Percentiles rank a stretch among this genome's conserved stretches.
phyloP scores from a whole-genome alignment of 1,284 basidiomycete genomes.

The Hymenochaete sp. region DNA sequence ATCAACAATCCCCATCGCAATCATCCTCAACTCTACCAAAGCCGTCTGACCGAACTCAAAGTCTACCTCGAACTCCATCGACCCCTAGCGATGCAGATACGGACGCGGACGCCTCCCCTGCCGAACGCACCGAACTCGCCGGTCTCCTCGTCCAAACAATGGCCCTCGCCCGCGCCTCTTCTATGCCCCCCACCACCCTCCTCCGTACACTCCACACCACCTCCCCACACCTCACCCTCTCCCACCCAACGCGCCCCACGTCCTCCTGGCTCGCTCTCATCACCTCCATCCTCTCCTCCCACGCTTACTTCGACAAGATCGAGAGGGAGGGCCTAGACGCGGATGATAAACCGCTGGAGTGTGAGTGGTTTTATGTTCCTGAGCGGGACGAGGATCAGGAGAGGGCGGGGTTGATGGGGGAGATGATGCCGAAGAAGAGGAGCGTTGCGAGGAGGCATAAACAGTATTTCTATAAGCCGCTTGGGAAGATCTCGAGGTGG shows the following conservation, averaged over 20 bases:
- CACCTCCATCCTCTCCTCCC: constrained; percentile 40
- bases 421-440: constrained; percentile 69
- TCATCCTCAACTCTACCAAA: background rate
- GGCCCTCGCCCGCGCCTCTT: constrained; percentile 62
- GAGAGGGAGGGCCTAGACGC: constrained; percentile 53
- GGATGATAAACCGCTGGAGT: constrained; percentile 43
- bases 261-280: constrained; percentile 43
- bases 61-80: constrained; percentile 1
- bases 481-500: constrained; percentile 53
- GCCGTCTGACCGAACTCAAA: too few species aligned
- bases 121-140: constrained; percentile 35
- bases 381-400: constrained; percentile 62
- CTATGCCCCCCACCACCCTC: constrained; percentile 47
- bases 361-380: constrained; percentile 71
- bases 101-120: too few species aligned
- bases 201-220: constrained; percentile 41
- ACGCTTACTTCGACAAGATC: constrained; percentile 64
- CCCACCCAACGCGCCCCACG: constrained; percentile 34
- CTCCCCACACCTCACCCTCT: constrained; percentile 42
- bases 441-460: constrained; percentile 71
- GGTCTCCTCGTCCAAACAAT: constrained; percentile 68
- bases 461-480: constrained; percentile 69
- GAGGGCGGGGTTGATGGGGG: constrained; percentile 51
- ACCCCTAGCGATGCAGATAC: background rate
- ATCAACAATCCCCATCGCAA: background rate